Percentiles rank a stretch among this genome's conserved stretches.
phyloP scores from a whole-genome alignment of 2,329 filamentous ascomycete genomes.

The Pseudogymnoascus sp. region DNA sequence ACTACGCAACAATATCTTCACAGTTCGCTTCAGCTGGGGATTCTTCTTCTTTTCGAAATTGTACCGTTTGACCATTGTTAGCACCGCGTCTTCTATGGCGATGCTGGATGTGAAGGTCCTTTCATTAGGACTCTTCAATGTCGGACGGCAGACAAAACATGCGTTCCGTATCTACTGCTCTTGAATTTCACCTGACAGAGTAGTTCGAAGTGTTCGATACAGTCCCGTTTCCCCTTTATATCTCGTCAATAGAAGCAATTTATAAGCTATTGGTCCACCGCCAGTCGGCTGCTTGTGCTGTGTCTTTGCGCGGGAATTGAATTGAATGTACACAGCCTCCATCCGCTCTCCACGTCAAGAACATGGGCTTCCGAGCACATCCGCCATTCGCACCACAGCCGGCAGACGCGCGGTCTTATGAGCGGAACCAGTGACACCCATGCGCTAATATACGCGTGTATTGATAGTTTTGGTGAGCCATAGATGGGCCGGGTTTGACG shows the following conservation, averaged over 20 bases:
- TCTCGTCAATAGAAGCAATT: conserved; percentile 5
- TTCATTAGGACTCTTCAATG: conserved; percentile 48
- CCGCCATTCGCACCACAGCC: conserved; percentile 12
- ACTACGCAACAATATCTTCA: conserved; percentile 14
- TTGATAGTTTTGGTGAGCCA: neutral
- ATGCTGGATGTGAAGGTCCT: conserved; percentile 35
- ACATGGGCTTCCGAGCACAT: conserved; percentile 15
- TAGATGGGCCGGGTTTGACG: neutral
- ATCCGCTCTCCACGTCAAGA: conserved; percentile 5
- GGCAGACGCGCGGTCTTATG: neutral
- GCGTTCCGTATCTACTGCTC: conserved; percentile 84
- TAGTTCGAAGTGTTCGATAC: conserved; percentile 12
- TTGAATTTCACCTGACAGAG: conserved; percentile 45
- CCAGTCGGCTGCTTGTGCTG: no score
- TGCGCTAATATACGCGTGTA: neutral
- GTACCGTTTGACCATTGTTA: conserved; percentile 34
- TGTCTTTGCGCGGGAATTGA: neutral
- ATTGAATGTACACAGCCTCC: neutral
- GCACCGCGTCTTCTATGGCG: conserved; percentile 29
- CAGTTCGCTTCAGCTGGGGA: conserved; percentile 15
- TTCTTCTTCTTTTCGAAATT: conserved; percentile 28
- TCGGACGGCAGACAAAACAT: conserved; percentile 57
- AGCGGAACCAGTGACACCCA: neutral
- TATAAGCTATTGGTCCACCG: neutral
- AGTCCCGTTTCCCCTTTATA: neutral